Percentiles rank a stretch among this genome's conserved stretches.
phyloP scores from a whole-genome alignment of 768 basidiomycete genomes.

The Lactarius evosmus region DNA sequence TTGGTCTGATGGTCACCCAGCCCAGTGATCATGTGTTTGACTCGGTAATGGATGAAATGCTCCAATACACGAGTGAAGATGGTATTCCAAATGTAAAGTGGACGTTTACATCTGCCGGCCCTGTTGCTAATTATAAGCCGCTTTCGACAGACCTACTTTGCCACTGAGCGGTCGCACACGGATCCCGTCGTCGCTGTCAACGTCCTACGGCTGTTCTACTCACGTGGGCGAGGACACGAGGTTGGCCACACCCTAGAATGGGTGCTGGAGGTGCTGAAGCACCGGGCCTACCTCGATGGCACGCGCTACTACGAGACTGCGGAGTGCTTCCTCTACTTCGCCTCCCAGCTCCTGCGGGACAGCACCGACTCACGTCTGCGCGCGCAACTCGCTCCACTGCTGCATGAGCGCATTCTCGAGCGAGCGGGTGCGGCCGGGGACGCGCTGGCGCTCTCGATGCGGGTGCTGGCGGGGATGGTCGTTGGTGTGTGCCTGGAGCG shows the following conservation, averaged over 20 bases:
- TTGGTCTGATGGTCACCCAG: conserved; percentile 46
- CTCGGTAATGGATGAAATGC: conserved; percentile 56
- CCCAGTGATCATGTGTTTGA: conserved; percentile 35
- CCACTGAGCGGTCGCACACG: conserved; percentile 47
- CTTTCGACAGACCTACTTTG: conserved; percentile 48
- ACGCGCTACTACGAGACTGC: conserved; percentile 53
- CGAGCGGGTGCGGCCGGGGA: conserved; percentile 49
- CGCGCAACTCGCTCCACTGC: conserved; percentile 39
- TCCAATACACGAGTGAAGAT: conserved; percentile 47
- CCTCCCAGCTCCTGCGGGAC: conserved; percentile 43
- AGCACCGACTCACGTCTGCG: conserved; percentile 38
- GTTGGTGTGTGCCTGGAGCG: conserved; percentile 43
- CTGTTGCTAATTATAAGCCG: conserved; percentile 32
- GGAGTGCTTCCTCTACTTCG: conserved; percentile 53
- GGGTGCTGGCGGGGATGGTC: conserved; percentile 44
- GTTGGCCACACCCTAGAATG: conserved; percentile 45
- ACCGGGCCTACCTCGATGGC: conserved; percentile 53
- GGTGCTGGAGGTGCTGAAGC: conserved; percentile 47
- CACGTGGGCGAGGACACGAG: conserved; percentile 46
- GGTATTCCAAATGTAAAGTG: conserved; percentile 40
- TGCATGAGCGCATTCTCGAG: conserved; percentile 48
- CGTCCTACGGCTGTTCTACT: conserved; percentile 49
- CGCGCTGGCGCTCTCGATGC: conserved; percentile 54
- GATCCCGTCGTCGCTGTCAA: conserved; percentile 56
- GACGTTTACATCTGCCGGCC: neutral